These are phyloP conservation scores for Turnera subulata DNA, from an alignment of 345 rosid genomes.

Conservation along the genomic window DNA sequence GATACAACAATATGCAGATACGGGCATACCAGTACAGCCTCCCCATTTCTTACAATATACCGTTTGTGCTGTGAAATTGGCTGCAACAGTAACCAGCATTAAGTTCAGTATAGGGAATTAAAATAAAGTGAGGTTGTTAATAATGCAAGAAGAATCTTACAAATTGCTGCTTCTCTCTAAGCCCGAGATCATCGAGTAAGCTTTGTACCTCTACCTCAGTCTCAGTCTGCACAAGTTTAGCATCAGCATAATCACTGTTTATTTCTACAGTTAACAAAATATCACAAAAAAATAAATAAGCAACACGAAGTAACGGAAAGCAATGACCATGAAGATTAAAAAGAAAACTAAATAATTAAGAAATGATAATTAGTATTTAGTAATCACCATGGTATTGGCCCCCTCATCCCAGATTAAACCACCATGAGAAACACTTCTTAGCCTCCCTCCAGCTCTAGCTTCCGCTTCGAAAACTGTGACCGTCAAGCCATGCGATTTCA, in stretches of 20 bases:
- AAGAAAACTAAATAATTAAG: no score
- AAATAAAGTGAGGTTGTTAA: not conserved
- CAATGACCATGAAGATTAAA: no score
- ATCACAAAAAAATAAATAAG: not conserved
- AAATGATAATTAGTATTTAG: no score
- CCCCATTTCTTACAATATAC: constrained; percentile 70
- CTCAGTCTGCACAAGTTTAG: constrained; percentile 56
- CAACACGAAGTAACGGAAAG: not conserved
- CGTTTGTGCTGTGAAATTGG: constrained; percentile 80
- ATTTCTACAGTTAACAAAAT: not conserved
- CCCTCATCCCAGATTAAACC: constrained; percentile 93
- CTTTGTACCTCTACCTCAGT: constrained; percentile 66
- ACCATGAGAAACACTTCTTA: constrained; percentile 53
- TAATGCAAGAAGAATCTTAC: constrained; percentile 36
- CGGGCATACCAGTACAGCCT: constrained; percentile 67
- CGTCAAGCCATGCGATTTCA: constrained; percentile 70
- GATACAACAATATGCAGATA: constrained; percentile 11
- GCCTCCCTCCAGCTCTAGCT: constrained; percentile 79
- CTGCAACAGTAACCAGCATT: constrained; percentile 38
- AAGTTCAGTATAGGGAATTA: not conserved
- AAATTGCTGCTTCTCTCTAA: constrained; percentile 75
- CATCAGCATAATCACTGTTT: not conserved
- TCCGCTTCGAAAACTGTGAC: constrained; percentile 87
- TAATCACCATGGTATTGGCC: constrained; percentile 82
- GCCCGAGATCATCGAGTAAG: constrained; percentile 74